Evolutionary conservation across 2,329 filamentous ascomycete species (phyloP).

Genomic region (Endocalyx cinctus): DNA sequence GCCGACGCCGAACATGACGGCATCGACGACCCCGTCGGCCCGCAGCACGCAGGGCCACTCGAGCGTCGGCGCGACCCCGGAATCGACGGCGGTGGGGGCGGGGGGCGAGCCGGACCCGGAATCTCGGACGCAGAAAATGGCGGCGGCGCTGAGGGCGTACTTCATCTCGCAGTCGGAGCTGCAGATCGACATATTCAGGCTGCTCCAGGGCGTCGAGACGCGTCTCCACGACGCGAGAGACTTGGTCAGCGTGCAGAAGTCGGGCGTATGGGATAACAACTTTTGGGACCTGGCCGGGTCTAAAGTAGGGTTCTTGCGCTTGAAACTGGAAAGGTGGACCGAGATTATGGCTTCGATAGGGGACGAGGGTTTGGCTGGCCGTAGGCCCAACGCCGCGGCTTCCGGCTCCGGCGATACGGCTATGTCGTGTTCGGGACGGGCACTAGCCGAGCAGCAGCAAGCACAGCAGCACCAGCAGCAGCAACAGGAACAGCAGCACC

Average conservation of each 20-base stretch:
- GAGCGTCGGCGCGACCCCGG: conserved; percentile 1
- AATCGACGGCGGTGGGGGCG: conserved; percentile 1
- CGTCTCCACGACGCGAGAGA: conserved; percentile 38
- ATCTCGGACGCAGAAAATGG: conserved; percentile 36
- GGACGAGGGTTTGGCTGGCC: conserved; percentile 22
- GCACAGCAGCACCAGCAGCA: not conserved
- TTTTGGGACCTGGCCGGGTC: conserved; percentile 45
- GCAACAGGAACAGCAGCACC: conserved; percentile 2
- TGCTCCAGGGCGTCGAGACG: conserved; percentile 35
- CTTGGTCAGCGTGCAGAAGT: conserved; percentile 12
- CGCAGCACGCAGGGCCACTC: not conserved
- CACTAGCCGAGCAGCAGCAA: not conserved
- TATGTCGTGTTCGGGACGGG: no score
- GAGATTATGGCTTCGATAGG: conserved; percentile 35
- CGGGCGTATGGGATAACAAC: conserved; percentile 32
- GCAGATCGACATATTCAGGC: conserved; percentile 38
- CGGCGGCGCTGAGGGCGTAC: conserved; percentile 35
- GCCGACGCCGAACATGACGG: not conserved
- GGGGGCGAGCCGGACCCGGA: no score
- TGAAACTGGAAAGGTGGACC: conserved; percentile 43
- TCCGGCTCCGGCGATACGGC: not conserved
- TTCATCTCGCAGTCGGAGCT: conserved; percentile 41
- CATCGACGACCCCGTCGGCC: conserved; percentile 2
- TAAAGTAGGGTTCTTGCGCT: conserved; percentile 41
- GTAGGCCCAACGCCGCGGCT: conserved; percentile 1